Conservation (phyloP, 2,329 filamentous ascomycete species). For the Pseudogymnoascus sp. region DNA sequence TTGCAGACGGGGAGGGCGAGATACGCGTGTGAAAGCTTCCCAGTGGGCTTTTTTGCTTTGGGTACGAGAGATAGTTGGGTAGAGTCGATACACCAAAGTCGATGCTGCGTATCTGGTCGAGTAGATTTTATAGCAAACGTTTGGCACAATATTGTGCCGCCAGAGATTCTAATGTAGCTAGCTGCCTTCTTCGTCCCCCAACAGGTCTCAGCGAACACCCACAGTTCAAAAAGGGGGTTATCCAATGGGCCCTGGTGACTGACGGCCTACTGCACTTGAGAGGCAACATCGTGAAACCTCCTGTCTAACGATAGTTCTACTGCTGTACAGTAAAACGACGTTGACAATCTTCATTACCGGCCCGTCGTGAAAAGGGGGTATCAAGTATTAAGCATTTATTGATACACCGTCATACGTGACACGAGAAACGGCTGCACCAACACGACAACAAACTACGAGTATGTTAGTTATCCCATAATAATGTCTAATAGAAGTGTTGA, state of each 20-base stretch:
- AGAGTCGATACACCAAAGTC: not conserved
- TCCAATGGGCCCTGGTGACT: not conserved
- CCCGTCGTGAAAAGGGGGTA: not conserved
- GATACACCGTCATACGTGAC: not conserved
- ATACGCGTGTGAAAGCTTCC: not conserved
- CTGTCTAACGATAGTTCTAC: not conserved
- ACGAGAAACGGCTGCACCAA: not conserved
- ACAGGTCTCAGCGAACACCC: not conserved
- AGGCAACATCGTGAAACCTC: not conserved
- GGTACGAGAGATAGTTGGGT: not conserved
- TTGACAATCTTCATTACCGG: not conserved
- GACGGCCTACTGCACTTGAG: not conserved
- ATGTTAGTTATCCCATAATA: not conserved
- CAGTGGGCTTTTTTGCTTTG: not conserved
- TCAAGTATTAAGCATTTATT: not conserved
- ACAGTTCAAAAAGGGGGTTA: not conserved
- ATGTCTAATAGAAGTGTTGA: not conserved
- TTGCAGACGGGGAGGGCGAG: not conserved
- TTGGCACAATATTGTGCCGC: not conserved
- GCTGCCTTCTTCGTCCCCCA: not conserved
- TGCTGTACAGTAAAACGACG: not conserved
- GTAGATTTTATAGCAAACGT: not conserved
- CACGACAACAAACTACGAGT: not conserved
- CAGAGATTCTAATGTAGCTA: not conserved
- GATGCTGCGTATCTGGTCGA: not conserved